Evolutionary conservation across 1,139 yeast species (phyloP).

Genomic region (Blastobotrys malaysiensis): DNA sequence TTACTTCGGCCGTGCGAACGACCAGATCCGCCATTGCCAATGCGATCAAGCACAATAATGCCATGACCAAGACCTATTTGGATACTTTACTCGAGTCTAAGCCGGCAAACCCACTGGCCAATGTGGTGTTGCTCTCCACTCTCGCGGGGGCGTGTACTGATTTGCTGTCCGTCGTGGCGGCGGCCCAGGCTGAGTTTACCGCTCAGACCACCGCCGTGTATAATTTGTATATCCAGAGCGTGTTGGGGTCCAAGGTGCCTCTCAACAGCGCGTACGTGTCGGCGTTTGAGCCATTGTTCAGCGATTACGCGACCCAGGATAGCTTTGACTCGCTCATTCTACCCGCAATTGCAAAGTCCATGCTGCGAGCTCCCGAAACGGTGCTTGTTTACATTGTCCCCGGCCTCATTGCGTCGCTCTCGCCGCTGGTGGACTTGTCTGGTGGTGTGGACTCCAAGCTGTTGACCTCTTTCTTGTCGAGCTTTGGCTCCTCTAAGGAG

Average conservation of each 20-base stretch:
- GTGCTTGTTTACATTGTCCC: constrained; percentile 53
- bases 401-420: constrained; percentile 40
- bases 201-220: constrained; percentile 19
- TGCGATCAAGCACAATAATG: constrained; percentile 11
- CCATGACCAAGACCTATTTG: constrained; percentile 18
- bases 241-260: constrained; percentile 30
- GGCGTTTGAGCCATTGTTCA: constrained; percentile 40
- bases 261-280: constrained; percentile 25
- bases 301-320: constrained; percentile 40
- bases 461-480: constrained; percentile 53
- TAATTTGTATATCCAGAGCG: constrained; percentile 25
- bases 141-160: constrained; percentile 30
- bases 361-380: constrained; percentile 75
- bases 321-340: constrained; percentile 42
- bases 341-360: constrained; percentile 68
- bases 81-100: constrained; percentile 15
- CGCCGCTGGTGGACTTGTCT: constrained; percentile 36
- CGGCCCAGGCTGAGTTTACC: constrained; percentile 19
- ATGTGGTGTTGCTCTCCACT: constrained; percentile 21
- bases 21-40: constrained; percentile 23
- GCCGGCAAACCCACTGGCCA: constrained; percentile 18
- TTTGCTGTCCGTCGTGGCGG: constrained; percentile 23
- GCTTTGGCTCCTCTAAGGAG: constrained; percentile 69
- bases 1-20: constrained; percentile 27
- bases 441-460: constrained; percentile 45